Base-by-base conservation (phyloP, 371 early-diverging fungal genomes). In the Antonospora locustae region DNA sequence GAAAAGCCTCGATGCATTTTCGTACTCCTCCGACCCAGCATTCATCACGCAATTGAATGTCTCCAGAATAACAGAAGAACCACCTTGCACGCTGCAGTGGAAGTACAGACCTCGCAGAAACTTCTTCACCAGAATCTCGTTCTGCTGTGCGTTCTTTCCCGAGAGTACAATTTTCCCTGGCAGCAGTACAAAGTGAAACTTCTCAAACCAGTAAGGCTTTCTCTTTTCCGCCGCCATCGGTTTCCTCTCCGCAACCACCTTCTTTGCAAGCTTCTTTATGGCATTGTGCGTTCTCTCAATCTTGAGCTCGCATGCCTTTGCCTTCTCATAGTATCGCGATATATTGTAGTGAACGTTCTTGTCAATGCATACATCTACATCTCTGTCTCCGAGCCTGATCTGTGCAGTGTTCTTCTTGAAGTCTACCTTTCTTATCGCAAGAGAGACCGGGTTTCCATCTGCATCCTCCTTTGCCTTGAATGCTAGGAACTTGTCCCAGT, bases 201-300 rank as follows among this genome's bases (percentile, higher is more conserved):
- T 92, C 72, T 98, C 99, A 77, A 98, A 98, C 97, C 97, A 98
- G 41, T 81, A 86, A 1, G 85, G 82, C 56, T 86, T 88, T 60
- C 97, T 53, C 20, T 58, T 44, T 47, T 59, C 54, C n/a, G 43
- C 20, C 32, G 30, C 30, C 2, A 67, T 44, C 39, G 30, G 37
- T 9, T 36, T 41, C 19, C 45, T 61, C 19, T 49, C 51, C 3
- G 55, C 52, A 1, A 23, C 50, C 14, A 53, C 6, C 41, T 52
- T 69, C 4, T 61, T 55, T 32, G 29, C 40, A 5, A 69, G 44
- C 17, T 63, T 68, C 32, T 68, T 59, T 37, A 69, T 70, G 29
- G 46, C 57, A 46, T 48, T 20, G 28, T 23, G 28, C 9, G 14
- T 23, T 46, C n/a, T 20, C 5, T 14, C 24, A 11, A 20, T 17